phyloP scores from a whole-genome alignment of 2,329 filamentous ascomycete species.

The Cladosporium cucumerinum region DNA sequence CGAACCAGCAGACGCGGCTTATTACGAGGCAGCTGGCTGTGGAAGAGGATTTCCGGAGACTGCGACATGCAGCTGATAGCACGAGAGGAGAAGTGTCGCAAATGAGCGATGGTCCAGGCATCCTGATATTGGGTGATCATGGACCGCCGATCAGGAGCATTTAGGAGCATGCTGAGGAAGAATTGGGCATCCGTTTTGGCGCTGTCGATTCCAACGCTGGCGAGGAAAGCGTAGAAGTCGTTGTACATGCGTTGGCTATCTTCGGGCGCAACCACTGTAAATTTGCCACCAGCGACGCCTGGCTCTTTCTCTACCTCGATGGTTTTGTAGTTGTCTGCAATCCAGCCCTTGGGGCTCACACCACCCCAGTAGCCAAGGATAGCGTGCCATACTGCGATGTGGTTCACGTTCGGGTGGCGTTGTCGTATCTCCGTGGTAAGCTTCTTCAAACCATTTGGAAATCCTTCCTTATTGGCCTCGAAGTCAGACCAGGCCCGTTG shows the following conservation, averaged over 20 bases:
- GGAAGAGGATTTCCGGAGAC: conserved; percentile 79
- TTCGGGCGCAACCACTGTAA: conserved; percentile 69
- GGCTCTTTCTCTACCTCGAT: conserved; percentile 54
- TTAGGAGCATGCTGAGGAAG: conserved; percentile 72
- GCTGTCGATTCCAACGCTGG: conserved; percentile 69
- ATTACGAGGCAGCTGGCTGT: conserved; percentile 74
- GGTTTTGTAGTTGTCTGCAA: conserved; percentile 78
- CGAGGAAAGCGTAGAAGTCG: conserved; percentile 86
- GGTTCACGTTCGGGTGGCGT: conserved; percentile 66
- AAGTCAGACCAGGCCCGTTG: conserved; percentile 70
- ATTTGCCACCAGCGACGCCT: conserved; percentile 59
- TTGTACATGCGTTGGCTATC: conserved; percentile 77
- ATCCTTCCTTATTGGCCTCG: conserved; percentile 75
- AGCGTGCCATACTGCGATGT: conserved; percentile 93
- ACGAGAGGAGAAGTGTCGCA: conserved; percentile 73
- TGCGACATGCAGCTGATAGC: conserved; percentile 95
- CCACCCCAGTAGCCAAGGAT: conserved; percentile 88
- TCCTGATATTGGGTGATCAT: conserved; percentile 77
- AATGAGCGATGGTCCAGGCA: conserved; percentile 74
- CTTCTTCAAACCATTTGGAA: conserved; percentile 74
- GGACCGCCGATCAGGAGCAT: conserved; percentile 65
- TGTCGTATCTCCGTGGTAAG: conserved; percentile 67
- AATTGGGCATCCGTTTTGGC: conserved; percentile 95
- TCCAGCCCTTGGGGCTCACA: conserved; percentile 68
- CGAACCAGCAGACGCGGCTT: conserved; percentile 71